A percentile compares a stretch with the other conserved stretches of the same genome.
Conservation (phyloP, 352 stramenopile genomes). For the Thalassiosira mediterranea region DNA sequence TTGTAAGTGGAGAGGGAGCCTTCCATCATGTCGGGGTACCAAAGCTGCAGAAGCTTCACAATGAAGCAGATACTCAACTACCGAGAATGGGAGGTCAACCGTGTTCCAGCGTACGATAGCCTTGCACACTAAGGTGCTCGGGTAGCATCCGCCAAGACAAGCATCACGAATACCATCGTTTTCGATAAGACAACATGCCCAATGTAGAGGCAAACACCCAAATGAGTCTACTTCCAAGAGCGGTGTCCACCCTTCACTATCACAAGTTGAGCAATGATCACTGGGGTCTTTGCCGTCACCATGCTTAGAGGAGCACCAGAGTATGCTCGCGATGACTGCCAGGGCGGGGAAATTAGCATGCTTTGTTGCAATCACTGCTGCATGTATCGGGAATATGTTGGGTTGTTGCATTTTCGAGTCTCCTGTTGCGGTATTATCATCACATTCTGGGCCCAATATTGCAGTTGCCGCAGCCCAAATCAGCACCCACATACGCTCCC, state of each 20-base stretch:
- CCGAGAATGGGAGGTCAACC: constrained; percentile 12
- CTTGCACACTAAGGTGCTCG: background rate
- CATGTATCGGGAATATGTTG: constrained; percentile 12
- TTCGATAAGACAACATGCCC: constrained; percentile 29
- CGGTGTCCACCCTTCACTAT: too few relatives aligned
- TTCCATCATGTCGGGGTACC: constrained; percentile 21
- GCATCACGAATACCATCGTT: too few relatives aligned
- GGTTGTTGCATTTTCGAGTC: background rate
- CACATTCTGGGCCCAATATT: constrained; percentile 7
- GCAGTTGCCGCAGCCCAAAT: constrained; percentile 22
- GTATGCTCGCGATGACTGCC: constrained; percentile 21
- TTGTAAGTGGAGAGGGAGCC: constrained; percentile 26
- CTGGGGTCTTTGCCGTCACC: background rate
- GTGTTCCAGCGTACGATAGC: constrained; percentile 30
- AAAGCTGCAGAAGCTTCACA: constrained; percentile 15
- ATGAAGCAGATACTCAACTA: constrained; percentile 36
- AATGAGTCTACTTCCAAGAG: constrained; percentile 21
- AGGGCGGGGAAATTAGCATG: constrained; percentile 37
- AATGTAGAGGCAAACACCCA: constrained; percentile 44
- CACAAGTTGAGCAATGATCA: background rate
- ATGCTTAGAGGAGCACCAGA: background rate
- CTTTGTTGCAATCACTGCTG: constrained; percentile 41
- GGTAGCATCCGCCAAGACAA: too few relatives aligned
- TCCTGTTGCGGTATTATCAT: background rate
- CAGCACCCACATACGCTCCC: constrained; percentile 32